Base-by-base conservation (phyloP, 169 alveolate species). In the Plasmodium falciparum region DNA sequence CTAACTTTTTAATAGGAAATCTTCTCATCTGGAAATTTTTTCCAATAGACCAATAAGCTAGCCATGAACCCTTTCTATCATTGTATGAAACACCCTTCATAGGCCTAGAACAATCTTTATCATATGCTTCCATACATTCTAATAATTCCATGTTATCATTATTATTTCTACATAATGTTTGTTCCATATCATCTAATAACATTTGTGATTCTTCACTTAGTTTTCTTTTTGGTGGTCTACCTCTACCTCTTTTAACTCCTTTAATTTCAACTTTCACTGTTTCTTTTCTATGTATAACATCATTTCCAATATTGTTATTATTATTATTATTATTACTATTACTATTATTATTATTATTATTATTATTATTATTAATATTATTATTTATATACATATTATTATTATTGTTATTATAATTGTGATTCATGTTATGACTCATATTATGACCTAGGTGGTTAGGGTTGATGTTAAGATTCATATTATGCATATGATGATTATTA, bases 41-140 rank as follows among this genome's bases (percentile, higher is more conserved):
- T 13, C 88, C 88, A 47, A 85, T 85, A 1, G 92, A 73, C 92
- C 92, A 85, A 65, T 85, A 85, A 56, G 92, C 92, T 49, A 85
- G 20, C 92, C 92, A 85, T 1, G 92, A 72, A 9, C 88, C 88
- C 65, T 85, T 85, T 45, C 88, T 58, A 43, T 72, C 92, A 69
- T 85, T 85, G 24, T 73, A 85, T 5, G 88, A 73, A 29, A 85
- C 92, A 9, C 92, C 92, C 43, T 85, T 85, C 92, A 85, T 85
- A n/a, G 92, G 92, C 39, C 88, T 72, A n/a, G 92, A 63, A 50
- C 88, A 85, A 43, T 69, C 78, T 17, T 78, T 78, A 49, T 78
- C 89, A 66, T 49, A 78, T 2, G 89, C 49, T 20, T 78, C 89
- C 45, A 78, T 78, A 3, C 78, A 69, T 78, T 78, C 89, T 59